These are phyloP conservation scores for Speleostelium caveatum DNA, from an alignment of 78 protist genomes.

Conservation along the genomic window DNA sequence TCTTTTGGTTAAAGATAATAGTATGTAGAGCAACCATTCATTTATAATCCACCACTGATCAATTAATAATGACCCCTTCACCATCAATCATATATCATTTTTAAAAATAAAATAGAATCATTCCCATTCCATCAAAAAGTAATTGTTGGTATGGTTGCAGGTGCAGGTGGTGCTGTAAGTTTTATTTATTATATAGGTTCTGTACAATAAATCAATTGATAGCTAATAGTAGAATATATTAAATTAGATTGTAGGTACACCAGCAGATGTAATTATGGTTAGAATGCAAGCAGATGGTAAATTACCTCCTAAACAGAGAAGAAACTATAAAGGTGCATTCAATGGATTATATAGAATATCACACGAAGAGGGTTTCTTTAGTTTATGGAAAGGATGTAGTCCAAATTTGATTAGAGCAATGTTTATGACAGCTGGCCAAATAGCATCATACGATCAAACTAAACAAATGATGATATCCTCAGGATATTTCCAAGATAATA, in stretches of 20 bases:
- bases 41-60: too few relatives aligned
- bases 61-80: too few relatives aligned
- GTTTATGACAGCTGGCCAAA: conserved; percentile 86
- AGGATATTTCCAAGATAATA: conserved; percentile 61
- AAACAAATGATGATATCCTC: conserved; percentile 67
- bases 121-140: conserved; percentile 47
- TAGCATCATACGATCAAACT: conserved; percentile 80
- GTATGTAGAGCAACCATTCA: conserved; percentile 5
- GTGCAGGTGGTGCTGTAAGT: conserved; percentile 81
- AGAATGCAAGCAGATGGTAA: conserved; percentile 87
- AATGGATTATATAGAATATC: conserved; percentile 83
- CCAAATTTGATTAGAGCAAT: conserved; percentile 80
- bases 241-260: conserved; percentile 68
- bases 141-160: conserved; percentile 65
- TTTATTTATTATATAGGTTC: not conserved
- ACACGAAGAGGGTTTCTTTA: conserved; percentile 82
- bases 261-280: conserved; percentile 81
- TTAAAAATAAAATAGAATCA: conserved; percentile 3
- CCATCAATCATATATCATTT: not conserved
- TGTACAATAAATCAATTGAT: too few relatives aligned
- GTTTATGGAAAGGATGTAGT: conserved; percentile 69
- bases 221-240: not conserved
- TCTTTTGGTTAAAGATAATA: conserved; percentile 7
- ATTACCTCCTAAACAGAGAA: conserved; percentile 79
- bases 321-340: conserved; percentile 85